phyloP scores from a whole-genome alignment of 2,329 filamentous ascomycete species.

The Pestalotiopsis sp. region DNA sequence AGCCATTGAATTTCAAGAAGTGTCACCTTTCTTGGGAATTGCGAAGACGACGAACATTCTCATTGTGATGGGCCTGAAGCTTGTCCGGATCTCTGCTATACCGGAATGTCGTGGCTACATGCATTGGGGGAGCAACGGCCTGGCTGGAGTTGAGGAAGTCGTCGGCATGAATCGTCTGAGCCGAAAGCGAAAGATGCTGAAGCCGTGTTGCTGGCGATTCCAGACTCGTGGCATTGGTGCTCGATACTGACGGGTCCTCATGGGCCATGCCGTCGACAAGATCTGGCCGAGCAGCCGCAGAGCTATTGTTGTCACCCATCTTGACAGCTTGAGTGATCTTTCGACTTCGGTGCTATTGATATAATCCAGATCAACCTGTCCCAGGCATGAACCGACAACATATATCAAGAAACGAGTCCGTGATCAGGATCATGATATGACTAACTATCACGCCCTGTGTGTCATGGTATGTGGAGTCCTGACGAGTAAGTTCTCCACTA shows the following conservation, averaged over 20 bases:
- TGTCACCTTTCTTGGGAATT: slow-evolving; percentile 4
- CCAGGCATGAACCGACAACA: too few species aligned
- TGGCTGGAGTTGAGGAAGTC: slow-evolving; percentile 73
- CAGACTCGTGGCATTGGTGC: slow-evolving; percentile 11
- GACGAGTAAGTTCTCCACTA: not conserved
- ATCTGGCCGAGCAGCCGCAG: slow-evolving; percentile 4
- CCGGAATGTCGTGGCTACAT: slow-evolving; percentile 89
- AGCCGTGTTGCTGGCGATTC: slow-evolving; percentile 32
- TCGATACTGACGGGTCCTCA: not conserved
- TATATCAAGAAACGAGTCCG: too few species aligned
- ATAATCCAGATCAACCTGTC: too few species aligned
- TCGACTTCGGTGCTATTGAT: too few species aligned
- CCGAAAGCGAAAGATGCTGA: slow-evolving; percentile 59
- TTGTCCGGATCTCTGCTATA: slow-evolving; percentile 73
- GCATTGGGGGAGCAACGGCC: slow-evolving; percentile 86
- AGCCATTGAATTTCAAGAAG: not conserved
- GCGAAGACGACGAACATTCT: slow-evolving; percentile 52
- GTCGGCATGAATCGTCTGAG: slow-evolving; percentile 81
- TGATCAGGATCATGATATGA: not conserved
- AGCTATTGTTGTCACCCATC: slow-evolving; percentile 1
- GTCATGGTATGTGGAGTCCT: not conserved
- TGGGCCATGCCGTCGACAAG: slow-evolving; percentile 13
- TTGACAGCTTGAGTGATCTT: not conserved
- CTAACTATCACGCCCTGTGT: not conserved
- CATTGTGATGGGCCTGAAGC: slow-evolving; percentile 56